Evolutionary conservation across 1,284 basidiomycete genomes (phyloP), one percentile per base, ranked within the genome.

Genomic region (Anthracocystis walkeri): DNA sequence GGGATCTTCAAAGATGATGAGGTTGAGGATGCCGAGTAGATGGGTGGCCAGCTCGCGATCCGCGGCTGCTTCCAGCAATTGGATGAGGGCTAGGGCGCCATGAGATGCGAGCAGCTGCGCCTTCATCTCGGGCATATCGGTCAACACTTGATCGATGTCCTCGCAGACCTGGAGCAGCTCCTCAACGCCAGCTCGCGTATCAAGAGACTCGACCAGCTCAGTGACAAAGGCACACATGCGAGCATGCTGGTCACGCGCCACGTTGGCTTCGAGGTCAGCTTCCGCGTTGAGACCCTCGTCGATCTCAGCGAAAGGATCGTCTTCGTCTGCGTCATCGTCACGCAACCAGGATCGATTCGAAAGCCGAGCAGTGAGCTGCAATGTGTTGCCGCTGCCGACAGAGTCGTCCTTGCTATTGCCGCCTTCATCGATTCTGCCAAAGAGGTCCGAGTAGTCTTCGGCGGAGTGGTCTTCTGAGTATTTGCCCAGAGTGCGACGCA

Each of bases 81-180:
- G 95, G 75, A 98, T 87, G 60, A 97, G 92, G 0, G 94, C 93
- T 7, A 98, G 88, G 90, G 97, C 93, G 5, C 96, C 96, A 86
- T 98, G 96, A 0, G 92, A 91, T 14, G 91, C 91, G 12, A 97
- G 92, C 44, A 98, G 89, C 77, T 97, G 94, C 18, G 88, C 87
- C 79, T 94, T 91, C 89, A 97, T 93, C 79, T 95, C 94, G n/a
- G 92, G 91, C 4, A 91, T 89, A 55, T 94, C 93, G 44, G 90
- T 88, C 70, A 97, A 88, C 77, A 97, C 91, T 44, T 85, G 88
- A 56, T 95, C 94, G 70, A 98, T 87, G 80, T 96, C 92, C 83
- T 96, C 92, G 77, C 94, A 95, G 7, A 91, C 92, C 72, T 93
- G 91, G 21, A 91, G 89, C 18, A 97, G 87, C 76, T 91, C 90